Conservation (phyloP, 2,329 filamentous ascomycete species). For the Neobulgaria alba region DNA sequence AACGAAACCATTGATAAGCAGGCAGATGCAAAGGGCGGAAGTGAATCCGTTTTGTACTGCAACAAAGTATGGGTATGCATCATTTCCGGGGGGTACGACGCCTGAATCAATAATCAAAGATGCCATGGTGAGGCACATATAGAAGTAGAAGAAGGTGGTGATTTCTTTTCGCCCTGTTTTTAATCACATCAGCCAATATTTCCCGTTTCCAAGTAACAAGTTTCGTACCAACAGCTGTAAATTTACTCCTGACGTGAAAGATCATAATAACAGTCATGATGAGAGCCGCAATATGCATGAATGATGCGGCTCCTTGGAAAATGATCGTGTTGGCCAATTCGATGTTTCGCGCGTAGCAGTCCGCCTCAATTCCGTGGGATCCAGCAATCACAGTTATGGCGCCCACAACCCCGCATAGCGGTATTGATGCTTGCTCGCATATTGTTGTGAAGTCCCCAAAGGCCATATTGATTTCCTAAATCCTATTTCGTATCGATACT, state of each 20-base stretch:
- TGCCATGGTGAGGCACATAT: conserved; percentile 79
- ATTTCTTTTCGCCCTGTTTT: conserved; percentile 53
- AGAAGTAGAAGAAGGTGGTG: conserved; percentile 93
- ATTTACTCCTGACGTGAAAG: conserved; percentile 91
- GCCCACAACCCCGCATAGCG: conserved; percentile 70
- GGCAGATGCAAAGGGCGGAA: conserved; percentile 77
- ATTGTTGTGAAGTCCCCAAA: conserved; percentile 88
- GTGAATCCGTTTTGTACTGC: conserved; percentile 77
- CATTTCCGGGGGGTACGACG: conserved; percentile 75
- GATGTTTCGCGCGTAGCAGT: conserved; percentile 90
- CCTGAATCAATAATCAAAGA: conserved; percentile 90
- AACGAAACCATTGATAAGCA: conserved; percentile 95
- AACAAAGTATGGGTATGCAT: conserved; percentile 83
- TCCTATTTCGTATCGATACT: neutral
- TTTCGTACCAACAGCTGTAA: conserved; percentile 90
- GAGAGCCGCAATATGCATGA: conserved; percentile 85
- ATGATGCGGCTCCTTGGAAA: conserved; percentile 84
- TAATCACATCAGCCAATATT: conserved; percentile 11
- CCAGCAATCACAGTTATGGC: conserved; percentile 54
- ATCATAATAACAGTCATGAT: conserved; percentile 97
- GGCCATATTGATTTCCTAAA: conserved; percentile 45
- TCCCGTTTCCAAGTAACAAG: no score
- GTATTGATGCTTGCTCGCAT: conserved; percentile 77
- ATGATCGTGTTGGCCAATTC: conserved; percentile 98
- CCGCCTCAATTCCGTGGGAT: conserved; percentile 71